Base-by-base conservation (phyloP, 1,284 basidiomycete genomes). In the Ustilago trichophora region DNA sequence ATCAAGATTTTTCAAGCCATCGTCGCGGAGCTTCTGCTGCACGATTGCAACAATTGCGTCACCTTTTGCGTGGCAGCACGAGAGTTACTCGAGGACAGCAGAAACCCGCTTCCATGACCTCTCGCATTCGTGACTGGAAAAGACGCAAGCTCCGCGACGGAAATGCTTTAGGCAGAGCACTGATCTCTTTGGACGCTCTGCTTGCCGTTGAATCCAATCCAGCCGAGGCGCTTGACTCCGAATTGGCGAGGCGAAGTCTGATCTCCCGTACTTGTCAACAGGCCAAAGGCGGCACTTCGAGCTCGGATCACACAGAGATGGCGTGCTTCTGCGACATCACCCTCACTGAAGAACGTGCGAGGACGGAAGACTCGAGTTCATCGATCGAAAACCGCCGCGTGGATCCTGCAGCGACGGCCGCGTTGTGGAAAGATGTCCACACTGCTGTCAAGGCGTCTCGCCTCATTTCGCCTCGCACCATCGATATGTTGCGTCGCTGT, bases 401-500 rank as follows among this genome's bases (percentile, higher is more conserved):
- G 7, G 35, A 51, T 32, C 21, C 32, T n/a, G 16, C 40, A 33
- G 36, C 54, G 6, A 26, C 41, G 5, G 40, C 54, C 13, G 49
- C 41, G 16, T 19, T 57, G 31, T 64, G 60, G 60, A 52, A 57
- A 26, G 54, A 64, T 4, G 41, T 49, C 19, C 37, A 49, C 13
- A 45, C 16, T 10, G 44, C 44, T 11, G 32, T 53, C 49, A 57
- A 53, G 21, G 19, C 54, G 1, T 64, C 60, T 11, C 44, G 27
- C 6, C 19, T 37, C 11, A 6, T 52, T 3, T 57, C 50, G 2
- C 25, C 38, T 29, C 54, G 60, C 9, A 57, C 45, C 32, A 40
- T 64, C 45, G 54, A 64, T 18, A 49, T 57, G 32, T 35, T 64
- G 15, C 54, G 60, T 37, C 60, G 53, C 11, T 53, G 45, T 15